Conservation (phyloP, 768 basidiomycete species). For the Vararia minispora region DNA sequence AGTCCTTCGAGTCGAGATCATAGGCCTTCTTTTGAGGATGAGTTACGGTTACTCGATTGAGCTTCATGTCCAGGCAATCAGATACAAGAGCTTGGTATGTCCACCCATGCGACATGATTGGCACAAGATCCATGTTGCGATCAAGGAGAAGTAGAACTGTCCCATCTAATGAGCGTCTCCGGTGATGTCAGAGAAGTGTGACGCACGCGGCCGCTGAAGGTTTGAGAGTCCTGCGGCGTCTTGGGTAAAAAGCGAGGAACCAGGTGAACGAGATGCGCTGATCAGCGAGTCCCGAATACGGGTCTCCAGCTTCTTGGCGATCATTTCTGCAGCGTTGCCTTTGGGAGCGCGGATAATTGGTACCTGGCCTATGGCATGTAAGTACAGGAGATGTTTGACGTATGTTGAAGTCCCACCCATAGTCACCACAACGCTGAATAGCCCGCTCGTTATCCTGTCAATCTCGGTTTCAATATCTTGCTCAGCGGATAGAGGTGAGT, state of each 20-base stretch:
- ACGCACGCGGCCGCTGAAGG: constrained; percentile 77
- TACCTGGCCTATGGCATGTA: constrained; percentile 52
- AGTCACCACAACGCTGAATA: constrained; percentile 87
- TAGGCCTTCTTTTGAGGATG: constrained; percentile 75
- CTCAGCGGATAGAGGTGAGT: constrained; percentile 84
- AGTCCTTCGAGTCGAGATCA: constrained; percentile 96
- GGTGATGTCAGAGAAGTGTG: neutral
- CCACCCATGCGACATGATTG: constrained; percentile 95
- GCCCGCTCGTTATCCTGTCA: constrained; percentile 79
- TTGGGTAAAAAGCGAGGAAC: constrained; percentile 60
- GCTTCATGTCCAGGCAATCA: constrained; percentile 93
- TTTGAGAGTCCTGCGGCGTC: constrained; percentile 77
- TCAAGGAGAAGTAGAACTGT: constrained; percentile 89
- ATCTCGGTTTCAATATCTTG: constrained; percentile 88
- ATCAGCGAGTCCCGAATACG: constrained; percentile 83
- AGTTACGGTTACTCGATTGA: constrained; percentile 85
- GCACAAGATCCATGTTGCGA: constrained; percentile 87
- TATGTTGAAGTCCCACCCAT: constrained; percentile 42
- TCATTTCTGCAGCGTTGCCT: constrained; percentile 98
- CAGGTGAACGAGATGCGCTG: constrained; percentile 52
- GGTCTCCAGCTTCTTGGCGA: constrained; percentile 90
- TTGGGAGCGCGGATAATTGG: constrained; percentile 91
- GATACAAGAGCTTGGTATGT: constrained; percentile 98
- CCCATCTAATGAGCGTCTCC: constrained; percentile 1
- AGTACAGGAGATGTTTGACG: neutral